Evolutionary conservation across 1,284 basidiomycete genomes (phyloP), one percentile per base, ranked within the genome.

Genomic region (Coniophora puteana): DNA sequence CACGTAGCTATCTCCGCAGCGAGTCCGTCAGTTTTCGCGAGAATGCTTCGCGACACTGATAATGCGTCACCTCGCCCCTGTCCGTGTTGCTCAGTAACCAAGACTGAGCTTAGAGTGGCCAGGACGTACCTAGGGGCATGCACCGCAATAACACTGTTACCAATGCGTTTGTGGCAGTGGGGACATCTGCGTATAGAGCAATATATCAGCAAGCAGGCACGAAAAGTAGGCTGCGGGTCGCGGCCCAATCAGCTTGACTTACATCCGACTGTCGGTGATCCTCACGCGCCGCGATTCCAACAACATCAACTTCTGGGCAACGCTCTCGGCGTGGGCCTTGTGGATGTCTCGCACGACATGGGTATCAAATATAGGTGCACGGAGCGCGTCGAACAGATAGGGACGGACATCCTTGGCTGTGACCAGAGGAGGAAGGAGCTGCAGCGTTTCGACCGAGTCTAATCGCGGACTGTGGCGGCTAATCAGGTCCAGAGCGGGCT

Each of bases 131-230:
- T 74, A 47, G 93, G 93, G 13, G 84, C 72, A 68, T 95, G 93
- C 0, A 98, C 92, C 1, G 94, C 92, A 52, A 99, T 93, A 27
- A 96, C 93, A 46, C 90, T 94, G 51, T 85, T 88, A 1, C 96
- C 96, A 21, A 99, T 69, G 16, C 94, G 79, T 57, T 98, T 98
- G 59, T 94, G 88, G 61, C 95, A 99, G 57, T 93, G 87, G 0
- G 93, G 93, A 56, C 96, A 98, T 63, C 93, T 95, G 48, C 41
- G 26, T 33, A 28, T 29, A 36, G 24, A 47, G 17, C 8, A 22
- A 34, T 25, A 10, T 4, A 22, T 26, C 8, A 23, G 17, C 43
- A 11, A 25, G 13, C 26, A 14, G 20, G 1, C 29, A 33, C 4
- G 40, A 12, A 48, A 25, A 38, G 36, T 32, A 32, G 18, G 6